Percentiles rank a stretch among this genome's conserved stretches.
These are phyloP conservation scores for Aspergillus sp. DNA, from an alignment of 2,329 filamentous ascomycete species.

Conservation along the genomic window DNA sequence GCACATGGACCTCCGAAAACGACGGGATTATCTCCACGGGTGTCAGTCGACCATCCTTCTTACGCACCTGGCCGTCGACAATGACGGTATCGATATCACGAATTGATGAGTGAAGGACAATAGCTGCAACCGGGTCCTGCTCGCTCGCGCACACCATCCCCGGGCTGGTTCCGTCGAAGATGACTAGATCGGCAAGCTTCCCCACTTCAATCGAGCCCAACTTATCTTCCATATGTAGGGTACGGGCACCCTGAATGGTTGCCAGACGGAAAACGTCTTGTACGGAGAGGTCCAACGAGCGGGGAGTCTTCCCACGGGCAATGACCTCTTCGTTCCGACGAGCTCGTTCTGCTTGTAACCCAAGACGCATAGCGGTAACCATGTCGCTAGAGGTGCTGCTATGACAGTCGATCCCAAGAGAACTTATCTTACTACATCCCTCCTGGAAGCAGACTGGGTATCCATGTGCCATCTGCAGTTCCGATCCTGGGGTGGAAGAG, in stretches of 20 bases:
- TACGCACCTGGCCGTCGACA: neutral
- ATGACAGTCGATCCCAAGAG: slow-evolving; percentile 37
- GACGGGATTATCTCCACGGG: neutral
- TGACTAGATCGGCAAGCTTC: slow-evolving; percentile 33
- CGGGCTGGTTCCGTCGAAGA: slow-evolving; percentile 31
- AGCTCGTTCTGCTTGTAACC: slow-evolving; percentile 28
- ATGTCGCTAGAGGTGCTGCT: slow-evolving; percentile 32
- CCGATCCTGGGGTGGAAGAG: slow-evolving; percentile 33
- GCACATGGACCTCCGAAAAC: neutral
- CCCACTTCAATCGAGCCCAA: slow-evolving; percentile 32
- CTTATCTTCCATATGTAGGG: slow-evolving; percentile 28
- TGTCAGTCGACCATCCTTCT: neutral
- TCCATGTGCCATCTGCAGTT: slow-evolving; percentile 36
- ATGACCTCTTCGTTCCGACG: slow-evolving; percentile 18
- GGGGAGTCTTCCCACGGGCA: slow-evolving; percentile 7
- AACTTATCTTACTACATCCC: slow-evolving; percentile 20
- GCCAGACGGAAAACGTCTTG: slow-evolving; percentile 31
- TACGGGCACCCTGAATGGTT: slow-evolving; percentile 34
- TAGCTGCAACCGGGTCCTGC: slow-evolving; percentile 31
- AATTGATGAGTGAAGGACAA: slow-evolving; percentile 31
- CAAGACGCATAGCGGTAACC: slow-evolving; percentile 29
- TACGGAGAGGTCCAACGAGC: slow-evolving; percentile 20
- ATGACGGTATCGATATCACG: neutral
- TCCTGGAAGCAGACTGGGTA: slow-evolving; percentile 28
- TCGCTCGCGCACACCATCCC: slow-evolving; percentile 31